Evolutionary conservation across 805 yeast species (phyloP), one percentile per base, ranked within the genome.

Genomic region (Wickerhamomyces sydowiorum): DNA sequence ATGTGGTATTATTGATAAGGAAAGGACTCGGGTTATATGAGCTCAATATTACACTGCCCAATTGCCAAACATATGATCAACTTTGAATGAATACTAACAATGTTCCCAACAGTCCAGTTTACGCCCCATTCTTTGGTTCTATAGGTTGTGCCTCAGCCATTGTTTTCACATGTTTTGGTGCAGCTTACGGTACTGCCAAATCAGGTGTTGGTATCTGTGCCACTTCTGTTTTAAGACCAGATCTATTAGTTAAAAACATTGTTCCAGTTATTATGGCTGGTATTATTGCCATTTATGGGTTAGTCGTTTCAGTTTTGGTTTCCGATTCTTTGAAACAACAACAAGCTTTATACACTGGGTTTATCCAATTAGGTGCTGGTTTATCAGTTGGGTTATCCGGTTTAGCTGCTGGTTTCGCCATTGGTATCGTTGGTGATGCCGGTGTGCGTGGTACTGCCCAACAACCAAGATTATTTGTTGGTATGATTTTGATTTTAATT

Each of bases 261-360:
- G 96, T 91, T 48, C 99, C 99, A 51, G 97, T 93, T 57, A 81
- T 91, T 72, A 91, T 91, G 97, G 97, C 98, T 52, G 99, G 99
- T 91, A 91, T 91, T 64, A 89, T 91, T 72, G 96, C 98, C 72
- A 90, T 91, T 72, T 91, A 91, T 67, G 99, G 99, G 45, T 74
- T 91, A 62, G 98, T 91, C 50, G 97, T 91, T 46, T 86, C 96
- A 21, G 99, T 91, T 51, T 78, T 91, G 64, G 91, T 91, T 50
- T 84, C 96, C 42, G 93, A 86, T 59, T 81, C 91, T 40, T 78
- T 91, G 60, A 80, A 80, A 60, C 97, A 90, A 70, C 75, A 78
- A 57, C 96, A 90, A 71, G 95, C 98, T 44, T 74, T 91, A 53
- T 91, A 86, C 75, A 88, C 96, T 48, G 98, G 98, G 53, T 91